phyloP scores from a whole-genome alignment of 208 protist genomes.

The Vickermania spadyakhi region DNA sequence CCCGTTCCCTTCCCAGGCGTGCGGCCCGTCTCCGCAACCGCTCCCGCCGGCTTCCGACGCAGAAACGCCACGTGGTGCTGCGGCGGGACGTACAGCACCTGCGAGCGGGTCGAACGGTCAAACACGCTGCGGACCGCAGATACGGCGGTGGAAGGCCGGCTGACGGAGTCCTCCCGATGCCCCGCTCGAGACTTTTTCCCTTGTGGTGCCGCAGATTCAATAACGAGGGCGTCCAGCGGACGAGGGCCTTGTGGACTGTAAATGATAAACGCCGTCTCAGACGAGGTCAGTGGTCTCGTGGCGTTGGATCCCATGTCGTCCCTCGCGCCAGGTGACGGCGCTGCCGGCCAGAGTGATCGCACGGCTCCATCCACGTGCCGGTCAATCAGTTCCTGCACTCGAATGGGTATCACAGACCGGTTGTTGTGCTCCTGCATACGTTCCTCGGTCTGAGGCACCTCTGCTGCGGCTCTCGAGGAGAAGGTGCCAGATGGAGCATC shows the following conservation, averaged over 20 bases:
- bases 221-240: conserved; percentile 39
- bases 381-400: no score
- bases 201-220: conserved; percentile 9
- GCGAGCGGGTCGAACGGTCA: conserved; percentile 55
- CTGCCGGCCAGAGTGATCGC: not conserved
- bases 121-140: conserved; percentile 28
- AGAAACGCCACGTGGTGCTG: conserved; percentile 42
- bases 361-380: not conserved
- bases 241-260: conserved; percentile 73
- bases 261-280: conserved; percentile 34
- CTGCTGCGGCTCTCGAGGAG: no score
- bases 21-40: not conserved
- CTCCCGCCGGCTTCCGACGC: not conserved
- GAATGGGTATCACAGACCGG: no score
- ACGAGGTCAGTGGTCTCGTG: no score
- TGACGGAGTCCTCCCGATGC: not conserved
- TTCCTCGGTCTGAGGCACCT: not conserved
- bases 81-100: conserved; percentile 54
- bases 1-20: not conserved
- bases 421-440: not conserved
- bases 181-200: not conserved
- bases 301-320: not conserved
- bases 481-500: no score
- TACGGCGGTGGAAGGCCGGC: not conserved
- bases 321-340: not conserved